Evolutionary conservation across 163 green algal genomes (phyloP), one percentile per base, ranked within the genome.

Genomic region (Volvox carteri): DNA sequence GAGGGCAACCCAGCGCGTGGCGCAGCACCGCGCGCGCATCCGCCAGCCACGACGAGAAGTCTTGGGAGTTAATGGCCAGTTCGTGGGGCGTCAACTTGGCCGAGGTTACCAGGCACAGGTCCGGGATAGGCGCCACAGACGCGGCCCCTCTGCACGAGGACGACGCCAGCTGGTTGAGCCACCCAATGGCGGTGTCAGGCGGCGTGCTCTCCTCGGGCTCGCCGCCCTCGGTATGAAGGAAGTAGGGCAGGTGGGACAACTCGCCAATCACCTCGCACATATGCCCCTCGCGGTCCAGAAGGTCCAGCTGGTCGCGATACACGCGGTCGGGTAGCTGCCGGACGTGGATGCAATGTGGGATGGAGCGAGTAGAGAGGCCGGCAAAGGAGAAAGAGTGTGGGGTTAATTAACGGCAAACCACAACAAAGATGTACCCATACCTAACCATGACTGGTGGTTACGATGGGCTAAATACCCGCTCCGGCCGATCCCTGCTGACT

Each of bases 191-290:
- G 19, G 83, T 86, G 35, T 76, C 72, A 12, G 65, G 78, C 48
- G 78, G 70, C 30, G 70, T 74, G 21, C 30, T 46, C 33, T 88
- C 87, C n/a, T 79, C 62, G 7, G 60, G 48, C 21, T 80, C 52
- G 25, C 70, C 33, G 39, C 25, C 76, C 37, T 25, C 39, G 19
- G 46, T 46, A 50, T 88, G 87, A 25, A 25, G n/a, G 39, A 92
- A 90, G 48, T 67, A 37, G 14, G 85, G 85, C 50, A 90, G 78
- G 73, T 73, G 58, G 5, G 79, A 68, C 46, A 93, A 37, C 33
- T 93, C 79, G 9, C 90, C 85, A 25, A 93, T 78, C n/a, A 93
- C 42, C 73, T 91, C 70, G 80, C 90, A 93, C 90, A 93, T 93
- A 70, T 84, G 54, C 14, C 80, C 90, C 33, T 89, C 44, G 33